Evolutionary conservation across 1,284 basidiomycete genomes (phyloP), one percentile per base, ranked within the genome.

Genomic region (Ustilago cynodontis): DNA sequence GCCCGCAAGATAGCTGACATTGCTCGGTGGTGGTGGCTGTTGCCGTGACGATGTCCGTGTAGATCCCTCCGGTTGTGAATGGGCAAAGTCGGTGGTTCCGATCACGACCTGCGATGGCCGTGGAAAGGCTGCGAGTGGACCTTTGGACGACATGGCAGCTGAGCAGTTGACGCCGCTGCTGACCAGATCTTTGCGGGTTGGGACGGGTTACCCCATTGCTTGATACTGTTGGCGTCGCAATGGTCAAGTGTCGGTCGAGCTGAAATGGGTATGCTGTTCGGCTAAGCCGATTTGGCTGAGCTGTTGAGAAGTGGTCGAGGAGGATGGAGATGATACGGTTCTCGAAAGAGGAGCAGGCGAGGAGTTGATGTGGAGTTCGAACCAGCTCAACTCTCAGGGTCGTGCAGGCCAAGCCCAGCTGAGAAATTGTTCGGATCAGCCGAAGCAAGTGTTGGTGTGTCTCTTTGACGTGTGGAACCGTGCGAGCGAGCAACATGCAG

Each of bases 41-140:
- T 54, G 51, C 28, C 37, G 67, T 16, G 35, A 20, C 3, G n/a
- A 33, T n/a, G 52, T 39, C 5, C 31, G 57, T 29, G 24, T 50
- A 14, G 57, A 64, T 28, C 57, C 16, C 54, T 50, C 59, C 9
- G 62, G 51, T 5, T 47, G 53, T 8, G 41, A 18, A 24, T 35
- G 26, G n/a, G 37, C 35, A n/a, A 22, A 35, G 10, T 50, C 52
- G 37, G 54, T 58, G 2, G 60, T 64, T 45, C 70, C 70, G 24
- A 72, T 60, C 52, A 72, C 54, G 29, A 72, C 70, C 33, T 72
- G 70, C 18, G 53, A 51, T 18, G 65, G 65, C 20, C 50, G 51
- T 24, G 53, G 11, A 24, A 61, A 67, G 4, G 33, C 26, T 28
- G 65, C 55, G 3, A 59, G 39, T 43, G 65, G 47, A 49, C 49